These are phyloP conservation scores for Phallus indusiatus DNA, from an alignment of 768 basidiomycete species.

Conservation along the genomic window DNA sequence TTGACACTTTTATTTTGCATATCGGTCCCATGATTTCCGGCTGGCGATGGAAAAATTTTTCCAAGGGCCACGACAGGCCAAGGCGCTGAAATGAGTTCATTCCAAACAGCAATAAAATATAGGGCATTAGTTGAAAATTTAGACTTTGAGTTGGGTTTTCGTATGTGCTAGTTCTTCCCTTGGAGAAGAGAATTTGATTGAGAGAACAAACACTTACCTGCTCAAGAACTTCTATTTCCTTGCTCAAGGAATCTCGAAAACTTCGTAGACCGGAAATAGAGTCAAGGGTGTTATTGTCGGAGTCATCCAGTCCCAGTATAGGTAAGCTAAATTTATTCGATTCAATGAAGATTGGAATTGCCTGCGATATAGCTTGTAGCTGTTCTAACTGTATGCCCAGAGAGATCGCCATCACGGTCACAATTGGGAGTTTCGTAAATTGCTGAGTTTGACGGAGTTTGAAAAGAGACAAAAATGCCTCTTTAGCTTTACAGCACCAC, in stretches of 20 bases:
- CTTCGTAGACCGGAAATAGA: slow-evolving; percentile 31
- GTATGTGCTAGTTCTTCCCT: too few species aligned
- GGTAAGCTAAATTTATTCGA: slow-evolving; percentile 6
- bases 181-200: too few species aligned
- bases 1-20: slow-evolving; percentile 37
- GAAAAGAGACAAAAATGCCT: too few species aligned
- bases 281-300: not conserved
- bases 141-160: slow-evolving; percentile 26
- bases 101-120: slow-evolving; percentile 75
- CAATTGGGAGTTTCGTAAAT: too few species aligned
- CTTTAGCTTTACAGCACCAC: too few species aligned
- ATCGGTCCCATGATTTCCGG: not conserved
- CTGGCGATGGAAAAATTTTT: slow-evolving; percentile 35
- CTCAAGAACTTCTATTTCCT: slow-evolving; percentile 33
- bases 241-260: slow-evolving; percentile 31
- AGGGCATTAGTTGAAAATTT: slow-evolving; percentile 68
- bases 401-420: not conserved
- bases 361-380: slow-evolving; percentile 7
- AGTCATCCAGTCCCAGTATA: slow-evolving; percentile 5
- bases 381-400: slow-evolving; percentile 2
- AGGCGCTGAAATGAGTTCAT: slow-evolving; percentile 57
- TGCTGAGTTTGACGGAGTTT: too few species aligned
- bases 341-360: slow-evolving; percentile 2
- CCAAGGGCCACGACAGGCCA: slow-evolving; percentile 50
- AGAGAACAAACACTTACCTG: slow-evolving; percentile 22